phyloP scores from a whole-genome alignment of 1,139 yeast species.

The Nakaseomyces uthaithaninus region DNA sequence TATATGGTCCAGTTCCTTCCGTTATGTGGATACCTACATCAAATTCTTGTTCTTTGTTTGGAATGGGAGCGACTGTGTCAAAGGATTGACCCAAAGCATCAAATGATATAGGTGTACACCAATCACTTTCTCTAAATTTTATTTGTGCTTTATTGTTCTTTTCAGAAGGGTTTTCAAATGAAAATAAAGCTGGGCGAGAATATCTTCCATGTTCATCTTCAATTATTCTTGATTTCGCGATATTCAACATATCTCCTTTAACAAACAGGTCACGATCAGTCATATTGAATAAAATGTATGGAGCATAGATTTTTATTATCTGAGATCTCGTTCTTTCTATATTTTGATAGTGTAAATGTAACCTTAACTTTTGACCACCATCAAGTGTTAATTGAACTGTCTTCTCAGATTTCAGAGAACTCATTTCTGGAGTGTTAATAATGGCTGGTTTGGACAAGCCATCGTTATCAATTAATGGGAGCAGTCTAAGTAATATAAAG shows the following conservation, averaged over 20 bases:
- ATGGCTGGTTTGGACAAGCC: constrained; percentile 73
- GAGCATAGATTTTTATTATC: constrained; percentile 65
- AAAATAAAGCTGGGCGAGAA: constrained; percentile 70
- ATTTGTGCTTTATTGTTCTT: constrained; percentile 63
- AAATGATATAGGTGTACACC: constrained; percentile 72
- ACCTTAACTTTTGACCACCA: constrained; percentile 59
- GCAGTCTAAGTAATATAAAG: constrained; percentile 55
- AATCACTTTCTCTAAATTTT: constrained; percentile 60
- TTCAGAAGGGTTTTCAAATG: constrained; percentile 56
- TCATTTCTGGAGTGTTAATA: constrained; percentile 51
- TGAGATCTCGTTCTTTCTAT: constrained; percentile 43
- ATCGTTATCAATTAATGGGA: constrained; percentile 58
- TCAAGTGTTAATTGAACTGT: constrained; percentile 42
- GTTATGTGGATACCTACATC: constrained; percentile 66
- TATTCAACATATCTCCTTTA: constrained; percentile 55
- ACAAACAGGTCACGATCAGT: constrained; percentile 63
- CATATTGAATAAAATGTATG: constrained; percentile 74
- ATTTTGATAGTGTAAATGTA: constrained; percentile 56
- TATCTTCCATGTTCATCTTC: constrained; percentile 26
- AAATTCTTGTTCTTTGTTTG: constrained; percentile 55
- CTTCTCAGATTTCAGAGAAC: constrained; percentile 51
- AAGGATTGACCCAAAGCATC: constrained; percentile 83
- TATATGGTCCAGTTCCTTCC: constrained; percentile 86
- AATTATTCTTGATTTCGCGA: constrained; percentile 33
- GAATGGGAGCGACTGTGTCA: constrained; percentile 54